These are phyloP conservation scores for Fusarium ambrosium DNA, from an alignment of 2,329 filamentous ascomycete species.

Conservation along the genomic window DNA sequence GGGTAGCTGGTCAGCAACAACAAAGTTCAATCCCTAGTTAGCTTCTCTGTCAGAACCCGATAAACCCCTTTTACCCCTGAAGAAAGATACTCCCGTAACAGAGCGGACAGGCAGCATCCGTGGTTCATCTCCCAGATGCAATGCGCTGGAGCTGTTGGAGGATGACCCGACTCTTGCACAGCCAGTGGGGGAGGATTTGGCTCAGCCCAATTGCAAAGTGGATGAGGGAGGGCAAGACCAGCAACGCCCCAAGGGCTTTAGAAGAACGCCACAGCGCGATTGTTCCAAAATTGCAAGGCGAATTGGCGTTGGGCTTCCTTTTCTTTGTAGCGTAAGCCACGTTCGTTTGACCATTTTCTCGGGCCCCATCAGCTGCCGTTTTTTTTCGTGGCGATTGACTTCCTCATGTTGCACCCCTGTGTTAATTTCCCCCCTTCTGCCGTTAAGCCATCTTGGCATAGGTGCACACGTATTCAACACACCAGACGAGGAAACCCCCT, in stretches of 20 bases:
- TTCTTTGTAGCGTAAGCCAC: conserved; percentile 11
- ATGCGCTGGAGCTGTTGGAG: not conserved
- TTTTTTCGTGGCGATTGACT: conserved; percentile 33
- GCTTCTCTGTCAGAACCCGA: not conserved
- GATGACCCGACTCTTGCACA: not conserved
- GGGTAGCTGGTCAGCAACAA: not conserved
- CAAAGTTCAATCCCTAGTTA: not conserved
- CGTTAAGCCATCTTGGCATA: conserved; percentile 8
- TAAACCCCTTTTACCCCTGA: conserved; percentile 1
- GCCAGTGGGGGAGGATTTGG: not conserved
- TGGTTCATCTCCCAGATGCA: not conserved
- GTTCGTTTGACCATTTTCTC: conserved; percentile 16
- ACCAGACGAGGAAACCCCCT: not conserved
- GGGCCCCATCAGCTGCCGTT: conserved; percentile 14
- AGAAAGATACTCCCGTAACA: conserved; percentile 17
- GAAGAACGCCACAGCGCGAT: conserved; percentile 34
- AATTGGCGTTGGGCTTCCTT: not conserved
- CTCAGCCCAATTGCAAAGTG: not conserved
- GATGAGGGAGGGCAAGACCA: not conserved
- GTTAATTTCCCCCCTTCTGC: conserved; percentile 35
- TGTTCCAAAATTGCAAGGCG: conserved; percentile 15
- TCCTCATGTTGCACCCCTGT: conserved; percentile 9
- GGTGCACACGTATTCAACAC: not conserved
- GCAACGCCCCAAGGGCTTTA: not conserved
- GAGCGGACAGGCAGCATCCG: conserved; percentile 1